Percentiles rank a stretch among this genome's conserved stretches.
Conservation (phyloP, 257 asterid species). For the Handroanthus guayacan region DNA sequence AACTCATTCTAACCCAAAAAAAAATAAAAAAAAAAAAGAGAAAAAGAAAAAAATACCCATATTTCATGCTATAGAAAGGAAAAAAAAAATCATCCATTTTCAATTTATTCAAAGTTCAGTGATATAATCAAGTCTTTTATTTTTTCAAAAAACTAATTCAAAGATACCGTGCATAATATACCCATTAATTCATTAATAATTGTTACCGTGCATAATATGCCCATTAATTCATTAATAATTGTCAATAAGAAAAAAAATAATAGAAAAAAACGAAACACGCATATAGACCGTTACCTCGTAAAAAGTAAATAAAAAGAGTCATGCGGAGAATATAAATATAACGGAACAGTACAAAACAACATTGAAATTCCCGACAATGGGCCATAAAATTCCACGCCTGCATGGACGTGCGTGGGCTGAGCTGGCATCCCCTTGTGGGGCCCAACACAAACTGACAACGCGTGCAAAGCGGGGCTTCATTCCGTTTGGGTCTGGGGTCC, state of each 20-base stretch:
- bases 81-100: too few relatives aligned
- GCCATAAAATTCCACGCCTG: constrained; percentile 75
- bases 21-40: too few relatives aligned
- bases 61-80: too few relatives aligned
- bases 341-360: constrained; percentile 40
- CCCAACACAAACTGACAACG: constrained; percentile 57
- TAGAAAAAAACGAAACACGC: not conserved
- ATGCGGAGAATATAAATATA: constrained; percentile 41
- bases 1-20: too few relatives aligned
- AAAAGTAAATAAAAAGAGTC: constrained; percentile 23
- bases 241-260: not conserved
- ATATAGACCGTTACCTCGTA: constrained; percentile 31
- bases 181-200: too few relatives aligned
- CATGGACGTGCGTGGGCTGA: constrained; percentile 47
- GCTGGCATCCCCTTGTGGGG: constrained; percentile 35
- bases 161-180: not conserved
- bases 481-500: constrained; percentile 11
- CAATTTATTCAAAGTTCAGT: not conserved
- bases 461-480: constrained; percentile 56
- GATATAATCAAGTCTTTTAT: not conserved
- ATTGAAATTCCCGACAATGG: constrained; percentile 43
- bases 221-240: too few relatives aligned
- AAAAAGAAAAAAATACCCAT: too few relatives aligned
- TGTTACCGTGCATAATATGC: too few relatives aligned
- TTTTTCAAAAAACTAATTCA: not conserved